A percentile compares a stretch with the other conserved stretches of the same genome.
phyloP scores from a whole-genome alignment of 257 asterid species.

The Verbena officinalis region DNA sequence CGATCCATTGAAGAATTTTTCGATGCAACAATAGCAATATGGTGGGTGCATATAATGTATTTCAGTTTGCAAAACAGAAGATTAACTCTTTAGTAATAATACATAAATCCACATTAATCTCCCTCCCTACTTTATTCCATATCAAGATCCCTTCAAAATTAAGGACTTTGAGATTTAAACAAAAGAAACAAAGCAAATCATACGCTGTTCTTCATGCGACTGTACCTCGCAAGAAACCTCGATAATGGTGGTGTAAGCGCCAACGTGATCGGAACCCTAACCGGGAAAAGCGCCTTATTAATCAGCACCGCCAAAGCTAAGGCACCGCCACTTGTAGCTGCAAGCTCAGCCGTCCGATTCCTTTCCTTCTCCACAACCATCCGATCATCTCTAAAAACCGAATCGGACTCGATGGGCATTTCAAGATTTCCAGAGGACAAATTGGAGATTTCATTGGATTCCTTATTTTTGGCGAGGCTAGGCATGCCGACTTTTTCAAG shows the following conservation, averaged over 20 bases:
- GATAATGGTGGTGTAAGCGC: conserved; percentile 92
- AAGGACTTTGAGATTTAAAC: conserved; percentile 3
- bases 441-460: conserved; percentile 18
- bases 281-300: conserved; percentile 89
- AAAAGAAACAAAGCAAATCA: conserved; percentile 40
- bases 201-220: conserved; percentile 51
- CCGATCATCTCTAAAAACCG: conserved; percentile 24
- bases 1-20: too few species aligned
- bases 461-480: conserved; percentile 37
- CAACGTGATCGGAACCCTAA: conserved; percentile 86
- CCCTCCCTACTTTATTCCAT: conserved; percentile 3
- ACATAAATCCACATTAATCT: neutral
- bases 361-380: conserved; percentile 42
- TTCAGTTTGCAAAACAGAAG: neutral
- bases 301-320: conserved; percentile 75
- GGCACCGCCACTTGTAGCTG: conserved; percentile 85
- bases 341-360: conserved; percentile 84
- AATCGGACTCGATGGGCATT: conserved; percentile 7
- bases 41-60: neutral
- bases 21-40: too few species aligned
- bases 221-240: conserved; percentile 78
- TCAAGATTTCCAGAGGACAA: conserved; percentile 26
- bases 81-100: neutral
- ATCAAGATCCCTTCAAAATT: conserved; percentile 4
- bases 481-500: conserved; percentile 71